Percentiles rank a stretch among this genome's conserved stretches.
These are phyloP conservation scores for Fusarium bulbicola DNA, from an alignment of 2,329 filamentous ascomycete genomes.

Conservation along the genomic window DNA sequence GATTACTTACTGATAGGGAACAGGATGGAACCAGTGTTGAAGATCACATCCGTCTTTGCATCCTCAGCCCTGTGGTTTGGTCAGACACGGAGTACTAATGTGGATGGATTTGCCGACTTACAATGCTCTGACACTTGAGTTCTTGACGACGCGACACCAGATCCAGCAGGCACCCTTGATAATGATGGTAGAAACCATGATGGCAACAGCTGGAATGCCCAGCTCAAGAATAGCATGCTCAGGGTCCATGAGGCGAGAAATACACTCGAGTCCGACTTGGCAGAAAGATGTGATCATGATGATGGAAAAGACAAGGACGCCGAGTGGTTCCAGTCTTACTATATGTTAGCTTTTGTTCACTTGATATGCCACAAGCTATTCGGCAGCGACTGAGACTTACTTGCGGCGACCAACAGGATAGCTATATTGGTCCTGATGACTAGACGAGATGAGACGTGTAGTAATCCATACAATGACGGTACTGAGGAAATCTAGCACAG, in stretches of 20 bases:
- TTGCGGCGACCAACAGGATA: constrained; percentile 80
- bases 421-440: constrained; percentile 75
- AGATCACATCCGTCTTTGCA: constrained; percentile 79
- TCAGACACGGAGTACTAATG: neutral
- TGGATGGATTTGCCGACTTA: constrained; percentile 48
- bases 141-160: constrained; percentile 87
- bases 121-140: constrained; percentile 85
- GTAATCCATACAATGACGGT: constrained; percentile 85
- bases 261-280: constrained; percentile 77
- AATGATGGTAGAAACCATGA: constrained; percentile 83
- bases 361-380: neutral
- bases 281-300: constrained; percentile 89
- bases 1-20: constrained; percentile 73
- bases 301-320: constrained; percentile 82
- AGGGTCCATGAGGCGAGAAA: constrained; percentile 67
- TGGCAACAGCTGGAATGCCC: constrained; percentile 74
- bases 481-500: constrained; percentile 80
- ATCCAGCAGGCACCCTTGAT: constrained; percentile 87
- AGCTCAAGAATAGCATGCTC: constrained; percentile 78
- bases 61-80: constrained; percentile 55
- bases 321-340: constrained; percentile 77
- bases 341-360: constrained; percentile 27
- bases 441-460: constrained; percentile 72
- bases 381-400: constrained; percentile 41
- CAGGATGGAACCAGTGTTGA: constrained; percentile 89